Evolutionary conservation across 129 eudicot species (phyloP), one percentile per base, ranked within the genome.

Genomic region (Calendula officinalis): DNA sequence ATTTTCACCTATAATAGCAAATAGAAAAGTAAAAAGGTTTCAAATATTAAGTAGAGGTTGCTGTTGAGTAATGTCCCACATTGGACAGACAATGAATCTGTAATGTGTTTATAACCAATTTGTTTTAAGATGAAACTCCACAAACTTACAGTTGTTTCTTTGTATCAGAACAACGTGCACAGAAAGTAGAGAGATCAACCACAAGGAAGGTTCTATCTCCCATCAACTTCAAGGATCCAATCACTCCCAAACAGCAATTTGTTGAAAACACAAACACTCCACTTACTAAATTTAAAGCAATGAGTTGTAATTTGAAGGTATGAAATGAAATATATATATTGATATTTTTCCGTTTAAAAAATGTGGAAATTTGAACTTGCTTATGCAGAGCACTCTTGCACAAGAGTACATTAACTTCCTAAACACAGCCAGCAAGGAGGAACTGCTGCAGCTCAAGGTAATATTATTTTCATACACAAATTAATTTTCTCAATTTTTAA

Each of bases 291-390:
- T 80, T 83, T 63, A 81, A 69, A 47, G 75, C 83, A 17, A 75
- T 70, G 60, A 84, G 94, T 62, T 91, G 88, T 42, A 78, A 73
- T 67, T 66, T 91, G 74, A 92, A 92, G 98, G 98, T 92, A 75
- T 4, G 45, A 7, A 35, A 12, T n/a, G n/a, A 22, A 22, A 60
- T 9, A 15, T 16, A 32, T 17, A 8, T 56, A 33, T 17, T 54
- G 11, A 11, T 51, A 15, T 42, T 40, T 66, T 30, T 63, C 13
- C 17, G 3, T 58, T 32, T 12, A 6, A 22, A 22, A 22, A 50
- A 64, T 32, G 34, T 13, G 5, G 6, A 32, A 56, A 56, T 41
- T 44, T 45, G 13, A 45, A 15, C 15, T 41, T 62, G 17, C 8
- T 30, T 66, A 5, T 66, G 22, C 84, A 91, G 98, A 82, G 47